Conservation (phyloP, 306 rosid species). For the Senna siamea region DNA sequence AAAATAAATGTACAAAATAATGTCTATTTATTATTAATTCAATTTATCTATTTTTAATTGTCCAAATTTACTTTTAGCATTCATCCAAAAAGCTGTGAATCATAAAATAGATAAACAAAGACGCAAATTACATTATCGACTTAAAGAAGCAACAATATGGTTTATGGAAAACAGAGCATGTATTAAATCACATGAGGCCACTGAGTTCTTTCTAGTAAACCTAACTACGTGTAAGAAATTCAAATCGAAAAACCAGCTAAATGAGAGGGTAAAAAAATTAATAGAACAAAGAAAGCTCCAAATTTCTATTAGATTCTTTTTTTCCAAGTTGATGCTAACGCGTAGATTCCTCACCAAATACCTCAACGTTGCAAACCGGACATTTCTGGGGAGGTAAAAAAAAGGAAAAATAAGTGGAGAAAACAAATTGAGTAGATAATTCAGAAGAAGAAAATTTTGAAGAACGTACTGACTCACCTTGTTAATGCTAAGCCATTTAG, state of each 20-base stretch:
- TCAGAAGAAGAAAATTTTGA: constrained; percentile 12
- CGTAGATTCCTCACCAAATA: constrained; percentile 67
- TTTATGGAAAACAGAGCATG: no score
- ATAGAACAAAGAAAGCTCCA: constrained; percentile 32
- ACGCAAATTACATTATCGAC: constrained; percentile 9
- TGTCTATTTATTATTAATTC: no score
- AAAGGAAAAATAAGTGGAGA: neutral
- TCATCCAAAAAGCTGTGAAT: no score
- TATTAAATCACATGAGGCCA: neutral
- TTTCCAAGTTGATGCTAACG: constrained; percentile 43
- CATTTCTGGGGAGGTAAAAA: constrained; percentile 66
- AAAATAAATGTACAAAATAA: no score
- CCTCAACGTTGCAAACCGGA: constrained; percentile 92
- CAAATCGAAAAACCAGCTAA: constrained; percentile 1
- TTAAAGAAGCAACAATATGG: neutral
- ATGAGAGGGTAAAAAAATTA: constrained; percentile 27
- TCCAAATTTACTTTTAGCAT: no score
- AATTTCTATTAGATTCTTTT: neutral
- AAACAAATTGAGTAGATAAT: neutral
- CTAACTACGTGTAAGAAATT: constrained; percentile 52
- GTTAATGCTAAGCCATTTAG: constrained; percentile 94
- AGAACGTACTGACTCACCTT: constrained; percentile 53
- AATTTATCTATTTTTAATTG: no score
- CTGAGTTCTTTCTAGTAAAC: constrained; percentile 38
- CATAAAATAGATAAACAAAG: neutral